Base-by-base conservation (phyloP, 2,329 filamentous ascomycete species). In the Trichoderma breve region DNA sequence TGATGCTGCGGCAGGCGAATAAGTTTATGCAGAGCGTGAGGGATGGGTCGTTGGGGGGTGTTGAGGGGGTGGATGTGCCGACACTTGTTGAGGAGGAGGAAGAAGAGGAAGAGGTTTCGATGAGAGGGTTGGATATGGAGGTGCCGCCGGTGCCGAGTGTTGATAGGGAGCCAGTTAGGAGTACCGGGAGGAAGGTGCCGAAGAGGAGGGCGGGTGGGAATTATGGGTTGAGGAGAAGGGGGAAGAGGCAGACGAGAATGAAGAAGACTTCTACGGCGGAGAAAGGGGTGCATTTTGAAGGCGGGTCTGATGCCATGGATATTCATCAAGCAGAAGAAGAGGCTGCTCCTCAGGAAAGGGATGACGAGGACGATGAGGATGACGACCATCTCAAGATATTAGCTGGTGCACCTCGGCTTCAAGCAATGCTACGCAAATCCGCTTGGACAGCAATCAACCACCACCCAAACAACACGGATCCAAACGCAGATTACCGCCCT, bases 1-100 rank as follows among this genome's bases (percentile, higher is more conserved):
- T 76, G 2, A 47, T 78, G 6, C 71, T 77, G 72, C 70, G 75
- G n/a, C 76, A 76, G 0, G 72, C 76, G 18, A 73, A 74, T 8
- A 62, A 60, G 2, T 75, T 76, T 12, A 77, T 78, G 72, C 75
- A 68, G 1, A 64, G 74, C 18, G 63, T 75, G 1, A 74, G 74
- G 15, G 68, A 76, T n/a, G 26, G 55, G 4, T 71, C 63, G 5
- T 58, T 26, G 12, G 73, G 57, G 30, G 18, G 34, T 24, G 24
- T 30, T 39, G 32, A 26, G 32, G 32, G 71, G 8, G 61, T 57
- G 1, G 12, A 21, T n/a, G 34, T 55, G 67, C 21, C 24, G 39
- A 36, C 12, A 30, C 7, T 32, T 26, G 30, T 43, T 6, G 43
- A 32, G 15, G 47, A 28, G 4, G 47, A 53, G 2, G 47, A 51